Conservation (phyloP, 2,329 filamentous ascomycete genomes). For the Xylariaceae sp. region DNA sequence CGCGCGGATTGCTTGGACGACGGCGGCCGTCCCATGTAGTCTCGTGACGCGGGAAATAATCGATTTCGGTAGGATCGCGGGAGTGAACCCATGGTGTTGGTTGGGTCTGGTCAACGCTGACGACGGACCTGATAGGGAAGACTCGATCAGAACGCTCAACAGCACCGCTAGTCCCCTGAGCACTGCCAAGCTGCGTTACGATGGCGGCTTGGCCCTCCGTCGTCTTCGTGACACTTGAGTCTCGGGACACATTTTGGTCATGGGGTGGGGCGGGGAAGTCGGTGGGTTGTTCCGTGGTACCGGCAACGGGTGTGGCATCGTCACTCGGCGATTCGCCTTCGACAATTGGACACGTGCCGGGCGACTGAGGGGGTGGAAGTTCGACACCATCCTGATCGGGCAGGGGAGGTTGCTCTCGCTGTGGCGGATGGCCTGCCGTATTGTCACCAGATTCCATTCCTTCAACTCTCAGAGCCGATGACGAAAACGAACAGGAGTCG, state of each 20-base stretch:
- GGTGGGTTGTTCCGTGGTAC: slow-evolving; percentile 3
- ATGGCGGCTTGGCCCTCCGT: not conserved
- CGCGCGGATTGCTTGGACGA: slow-evolving; percentile 27
- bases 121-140: slow-evolving; percentile 75
- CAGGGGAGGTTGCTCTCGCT: not conserved
- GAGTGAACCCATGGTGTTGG: slow-evolving; percentile 27
- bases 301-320: slow-evolving; percentile 4
- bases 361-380: not conserved
- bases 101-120: slow-evolving; percentile 57
- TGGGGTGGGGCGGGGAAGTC: slow-evolving; percentile 3
- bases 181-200: not conserved
- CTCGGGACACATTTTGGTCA: not conserved
- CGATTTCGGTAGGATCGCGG: slow-evolving; percentile 35
- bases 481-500: not conserved
- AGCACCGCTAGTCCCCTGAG: slow-evolving; percentile 26
- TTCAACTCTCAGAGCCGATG: not conserved
- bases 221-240: too few relatives aligned
- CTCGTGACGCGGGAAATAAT: slow-evolving; percentile 33
- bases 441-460: not conserved
- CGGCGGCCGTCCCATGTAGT: slow-evolving; percentile 29
- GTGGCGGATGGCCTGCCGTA: not conserved
- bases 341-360: not conserved
- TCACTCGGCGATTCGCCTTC: slow-evolving; percentile 4
- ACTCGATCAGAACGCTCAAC: slow-evolving; percentile 53
- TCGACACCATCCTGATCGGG: slow-evolving; percentile 3